phyloP scores from a whole-genome alignment of 192 early-diverging fungal genomes.

The Podila verticillata region DNA sequence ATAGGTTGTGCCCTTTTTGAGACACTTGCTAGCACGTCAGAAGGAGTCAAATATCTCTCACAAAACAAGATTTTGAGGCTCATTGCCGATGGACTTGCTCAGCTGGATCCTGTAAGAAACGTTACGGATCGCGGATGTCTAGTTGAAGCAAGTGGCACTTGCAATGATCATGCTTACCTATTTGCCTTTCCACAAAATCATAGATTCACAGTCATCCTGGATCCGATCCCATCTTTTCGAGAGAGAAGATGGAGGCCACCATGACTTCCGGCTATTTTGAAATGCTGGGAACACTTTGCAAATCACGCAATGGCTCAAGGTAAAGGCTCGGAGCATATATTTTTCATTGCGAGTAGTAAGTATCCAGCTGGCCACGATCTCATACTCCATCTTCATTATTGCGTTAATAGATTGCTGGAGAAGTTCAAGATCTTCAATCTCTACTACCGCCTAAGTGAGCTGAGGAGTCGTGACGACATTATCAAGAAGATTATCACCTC shows the following conservation, averaged over 20 bases:
- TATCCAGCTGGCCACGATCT: conserved; percentile 70
- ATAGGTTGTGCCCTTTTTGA: conserved; percentile 77
- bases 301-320: conserved; percentile 71
- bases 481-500: conserved; percentile 75
- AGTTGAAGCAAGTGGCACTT: neutral
- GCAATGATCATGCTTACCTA: neutral
- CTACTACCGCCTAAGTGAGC: conserved; percentile 81
- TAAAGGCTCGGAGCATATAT: conserved; percentile 3
- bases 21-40: conserved; percentile 65
- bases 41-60: conserved; percentile 74
- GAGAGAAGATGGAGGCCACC: conserved; percentile 76
- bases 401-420: conserved; percentile 60
- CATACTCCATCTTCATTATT: conserved; percentile 49
- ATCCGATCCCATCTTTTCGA: conserved; percentile 76
- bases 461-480: conserved; percentile 81
- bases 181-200: neutral
- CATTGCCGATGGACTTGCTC: conserved; percentile 76
- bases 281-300: conserved; percentile 71
- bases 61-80: conserved; percentile 77
- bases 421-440: conserved; percentile 83
- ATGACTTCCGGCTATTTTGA: conserved; percentile 83
- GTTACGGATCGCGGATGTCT: too few species aligned
- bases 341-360: conserved; percentile 46
- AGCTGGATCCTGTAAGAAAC: conserved; percentile 74
- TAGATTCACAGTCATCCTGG: conserved; percentile 56